phyloP scores from a whole-genome alignment of 225 moss, liverwort and hornwort genomes.

The Takakia lepidozioides region DNA sequence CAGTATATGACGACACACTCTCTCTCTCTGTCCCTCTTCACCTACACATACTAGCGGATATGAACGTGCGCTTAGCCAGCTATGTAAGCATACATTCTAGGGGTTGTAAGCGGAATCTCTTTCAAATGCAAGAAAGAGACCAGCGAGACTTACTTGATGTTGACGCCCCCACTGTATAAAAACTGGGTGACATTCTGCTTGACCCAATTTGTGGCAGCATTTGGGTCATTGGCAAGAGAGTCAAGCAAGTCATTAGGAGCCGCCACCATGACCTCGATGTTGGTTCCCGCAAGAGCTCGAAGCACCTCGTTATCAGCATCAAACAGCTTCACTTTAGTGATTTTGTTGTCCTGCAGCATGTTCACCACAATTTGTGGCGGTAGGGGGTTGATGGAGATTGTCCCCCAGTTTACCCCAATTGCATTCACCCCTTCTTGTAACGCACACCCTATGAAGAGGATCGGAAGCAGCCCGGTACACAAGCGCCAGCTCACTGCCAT shows the following conservation, averaged over 20 bases:
- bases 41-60: no score
- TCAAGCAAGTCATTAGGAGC: constrained; percentile 72
- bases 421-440: constrained; percentile 11
- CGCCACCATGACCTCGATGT: constrained; percentile 83
- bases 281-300: constrained; percentile 48
- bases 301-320: constrained; percentile 62
- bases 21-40: no score
- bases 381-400: constrained; percentile 69
- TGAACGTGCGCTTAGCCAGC: no score
- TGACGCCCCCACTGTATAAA: constrained; percentile 52
- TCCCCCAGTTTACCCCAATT: constrained; percentile 88
- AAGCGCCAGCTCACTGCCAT: neutral
- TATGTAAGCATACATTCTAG: no score
- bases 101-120: no score
- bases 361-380: constrained; percentile 53
- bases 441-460: constrained; percentile 2
- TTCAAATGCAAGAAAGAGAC: no score
- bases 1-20: no score
- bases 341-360: constrained; percentile 53
- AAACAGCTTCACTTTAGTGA: constrained; percentile 79
- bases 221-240: constrained; percentile 33
- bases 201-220: constrained; percentile 64
- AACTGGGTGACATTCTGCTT: constrained; percentile 59
- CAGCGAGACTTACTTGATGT: constrained; percentile 71
- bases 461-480: neutral